Percentiles rank a stretch among this genome's conserved stretches.
These are phyloP conservation scores for Aurifilum marmelostoma DNA, from an alignment of 2,329 filamentous ascomycete genomes.

Conservation along the genomic window DNA sequence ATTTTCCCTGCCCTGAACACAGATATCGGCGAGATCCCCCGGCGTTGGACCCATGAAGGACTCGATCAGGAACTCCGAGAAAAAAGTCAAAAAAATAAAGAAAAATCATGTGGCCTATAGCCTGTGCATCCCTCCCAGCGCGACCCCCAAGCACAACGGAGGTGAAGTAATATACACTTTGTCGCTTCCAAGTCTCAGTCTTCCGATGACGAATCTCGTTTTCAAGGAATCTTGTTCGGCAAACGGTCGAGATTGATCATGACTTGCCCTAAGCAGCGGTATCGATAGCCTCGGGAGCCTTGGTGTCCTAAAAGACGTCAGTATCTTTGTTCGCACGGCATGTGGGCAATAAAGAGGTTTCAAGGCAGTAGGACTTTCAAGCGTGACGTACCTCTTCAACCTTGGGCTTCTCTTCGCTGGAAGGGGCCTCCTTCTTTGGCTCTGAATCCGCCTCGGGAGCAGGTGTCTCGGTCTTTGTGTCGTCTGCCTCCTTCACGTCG, in stretches of 20 bases:
- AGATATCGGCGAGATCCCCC: conserved; percentile 12
- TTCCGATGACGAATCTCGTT: conserved; percentile 1
- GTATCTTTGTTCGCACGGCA: background rate
- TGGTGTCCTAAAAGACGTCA: conserved; percentile 33
- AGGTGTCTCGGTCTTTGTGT: conserved; percentile 37
- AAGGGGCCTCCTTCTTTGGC: conserved; percentile 25
- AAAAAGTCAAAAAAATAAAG: too few species aligned
- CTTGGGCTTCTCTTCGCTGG: conserved; percentile 12
- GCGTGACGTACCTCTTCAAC: conserved; percentile 41
- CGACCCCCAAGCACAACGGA: conserved; percentile 15
- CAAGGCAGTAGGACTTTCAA: conserved; percentile 3
- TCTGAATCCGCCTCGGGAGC: conserved; percentile 37
- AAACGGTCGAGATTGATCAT: background rate
- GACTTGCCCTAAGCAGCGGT: conserved; percentile 39
- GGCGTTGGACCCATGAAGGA: conserved; percentile 13
- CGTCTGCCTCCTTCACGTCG: conserved; percentile 36
- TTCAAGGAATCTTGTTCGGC: background rate
- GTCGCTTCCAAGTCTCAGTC: conserved; percentile 18
- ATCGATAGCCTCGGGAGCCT: conserved; percentile 42
- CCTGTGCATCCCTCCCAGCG: conserved; percentile 8
- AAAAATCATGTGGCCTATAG: conserved; percentile 16
- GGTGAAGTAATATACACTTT: conserved; percentile 27
- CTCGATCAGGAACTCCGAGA: conserved; percentile 18
- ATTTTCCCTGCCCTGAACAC: conserved; percentile 10
- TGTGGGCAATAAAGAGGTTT: background rate